phyloP scores from a whole-genome alignment of 2,329 filamentous ascomycete genomes.

The Paraconiothyrium sp. region DNA sequence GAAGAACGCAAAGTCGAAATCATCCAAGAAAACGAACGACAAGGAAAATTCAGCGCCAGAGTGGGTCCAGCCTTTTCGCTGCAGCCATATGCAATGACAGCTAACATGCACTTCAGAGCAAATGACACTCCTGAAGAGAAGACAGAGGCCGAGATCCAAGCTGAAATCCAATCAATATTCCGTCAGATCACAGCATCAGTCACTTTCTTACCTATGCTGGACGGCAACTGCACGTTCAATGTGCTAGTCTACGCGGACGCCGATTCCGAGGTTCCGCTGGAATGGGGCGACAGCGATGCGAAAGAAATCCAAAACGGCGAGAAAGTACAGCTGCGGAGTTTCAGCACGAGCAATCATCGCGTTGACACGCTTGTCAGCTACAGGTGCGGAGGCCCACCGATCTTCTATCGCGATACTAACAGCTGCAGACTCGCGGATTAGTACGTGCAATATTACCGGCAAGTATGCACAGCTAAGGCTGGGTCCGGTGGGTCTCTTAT shows the following conservation, averaged over 20 bases:
- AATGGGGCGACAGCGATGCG: conserved; percentile 98
- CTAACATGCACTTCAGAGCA: conserved; percentile 36
- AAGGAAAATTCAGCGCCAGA: conserved; percentile 74
- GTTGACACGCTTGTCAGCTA: conserved; percentile 98
- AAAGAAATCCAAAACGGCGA: conserved; percentile 96
- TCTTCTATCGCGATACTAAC: neutral
- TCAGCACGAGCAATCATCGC: conserved; percentile 92
- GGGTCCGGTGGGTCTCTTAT: neutral
- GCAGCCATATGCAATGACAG: neutral
- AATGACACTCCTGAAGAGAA: conserved; percentile 68
- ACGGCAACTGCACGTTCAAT: conserved; percentile 97
- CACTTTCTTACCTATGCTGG: conserved; percentile 92
- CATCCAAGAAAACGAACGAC: conserved; percentile 63
- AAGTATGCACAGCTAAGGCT: neutral
- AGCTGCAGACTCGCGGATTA: conserved; percentile 12
- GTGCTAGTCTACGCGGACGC: conserved; percentile 97
- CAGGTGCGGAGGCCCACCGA: conserved; percentile 51
- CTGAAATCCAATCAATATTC: conserved; percentile 96
- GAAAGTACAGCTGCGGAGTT: conserved; percentile 93
- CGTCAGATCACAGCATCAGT: conserved; percentile 97
- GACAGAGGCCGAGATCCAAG: conserved; percentile 91
- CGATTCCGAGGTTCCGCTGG: conserved; percentile 93
- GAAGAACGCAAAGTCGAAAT: conserved; percentile 60
- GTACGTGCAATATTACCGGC: neutral
- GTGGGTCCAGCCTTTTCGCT: conserved; percentile 51